Conservation (phyloP, 2,329 filamentous ascomycete genomes). For the Colletotrichum sansevieriae region DNA sequence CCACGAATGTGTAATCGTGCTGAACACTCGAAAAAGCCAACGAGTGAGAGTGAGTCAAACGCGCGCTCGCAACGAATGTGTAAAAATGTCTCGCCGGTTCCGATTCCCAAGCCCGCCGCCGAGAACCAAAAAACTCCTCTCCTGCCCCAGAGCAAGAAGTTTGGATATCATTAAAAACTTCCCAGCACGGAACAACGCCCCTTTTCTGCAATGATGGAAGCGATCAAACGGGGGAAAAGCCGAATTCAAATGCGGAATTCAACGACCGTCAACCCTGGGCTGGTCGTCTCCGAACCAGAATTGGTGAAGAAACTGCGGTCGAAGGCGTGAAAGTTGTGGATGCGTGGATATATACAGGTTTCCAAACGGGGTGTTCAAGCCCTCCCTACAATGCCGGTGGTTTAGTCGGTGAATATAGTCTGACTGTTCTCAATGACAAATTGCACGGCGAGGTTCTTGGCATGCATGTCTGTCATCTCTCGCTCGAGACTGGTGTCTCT, state of each 20-base stretch:
- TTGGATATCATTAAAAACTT: constrained; percentile 42
- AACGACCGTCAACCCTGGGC: constrained; percentile 7
- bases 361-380: constrained; percentile 21
- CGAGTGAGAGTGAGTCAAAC: constrained; percentile 20
- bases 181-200: constrained; percentile 26
- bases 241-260: constrained; percentile 34
- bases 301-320: constrained; percentile 27
- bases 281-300: constrained; percentile 6
- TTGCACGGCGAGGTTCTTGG: constrained; percentile 92
- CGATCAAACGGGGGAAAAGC: constrained; percentile 9
- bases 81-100: constrained; percentile 14
- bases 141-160: constrained; percentile 38
- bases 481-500: constrained; percentile 88
- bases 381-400: constrained; percentile 8
- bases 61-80: constrained; percentile 30
- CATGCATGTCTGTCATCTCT: constrained; percentile 96
- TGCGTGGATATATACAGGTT: constrained; percentile 40
- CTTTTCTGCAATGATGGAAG: constrained; percentile 20
- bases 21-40: constrained; percentile 24
- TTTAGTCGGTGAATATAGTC: constrained; percentile 76
- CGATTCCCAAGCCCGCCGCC: constrained; percentile 32
- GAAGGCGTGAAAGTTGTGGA: constrained; percentile 34
- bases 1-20: constrained; percentile 24
- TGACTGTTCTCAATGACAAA: constrained; percentile 93
- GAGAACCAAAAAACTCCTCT: constrained; percentile 37